Base-by-base conservation (phyloP, 306 rosid genomes). In the Lupinus albus region DNA sequence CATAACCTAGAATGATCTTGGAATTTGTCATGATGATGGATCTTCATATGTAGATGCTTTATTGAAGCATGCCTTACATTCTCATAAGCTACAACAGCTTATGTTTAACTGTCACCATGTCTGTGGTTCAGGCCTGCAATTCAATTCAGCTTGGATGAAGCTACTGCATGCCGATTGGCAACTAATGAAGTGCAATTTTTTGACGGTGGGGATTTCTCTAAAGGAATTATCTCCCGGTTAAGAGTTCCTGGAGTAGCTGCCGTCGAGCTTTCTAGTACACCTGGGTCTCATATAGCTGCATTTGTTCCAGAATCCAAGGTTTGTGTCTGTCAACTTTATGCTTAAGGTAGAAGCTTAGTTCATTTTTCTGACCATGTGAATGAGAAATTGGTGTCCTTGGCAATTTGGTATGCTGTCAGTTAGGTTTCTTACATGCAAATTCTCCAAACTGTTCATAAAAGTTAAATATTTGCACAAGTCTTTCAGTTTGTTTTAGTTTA, bases 241-340 rank as follows among this genome's bases (percentile, higher is more conserved):
- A 89, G 84, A 79, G 86, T 92, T 72, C 93, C 77, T 5, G 91
- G 96, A 53, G 87, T 92, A 71, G 74, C 91, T 75, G 91, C 89
- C 21, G 35, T 82, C 36, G 93, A 89, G 80, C 95, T 92, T 78
- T 84, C 98, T n/a, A 84, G 73, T 77, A 17, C 78, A 33, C 95
- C 95, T 57, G 96, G 88, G 35, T 80, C 96, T 73, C 88, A 87
- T 79, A 84, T 89, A 54, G 98, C 98, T 25, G 89, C 90, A 52
- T 92, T 78, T 85, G 88, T 92, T 75, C 96, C 96, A 12, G 96
- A 89, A 78, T 78, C 98, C 57, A 89, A 89, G 95, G 96, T 92
- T 63, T 73, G 70, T 41, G 18, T 54, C 56, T 53, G 53, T 12
- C 20, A 14, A 54, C 32, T 33, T 47, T 28, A 14, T 67, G 45